Conservation (phyloP, 768 basidiomycete species). For the Serendipita sp. region DNA sequence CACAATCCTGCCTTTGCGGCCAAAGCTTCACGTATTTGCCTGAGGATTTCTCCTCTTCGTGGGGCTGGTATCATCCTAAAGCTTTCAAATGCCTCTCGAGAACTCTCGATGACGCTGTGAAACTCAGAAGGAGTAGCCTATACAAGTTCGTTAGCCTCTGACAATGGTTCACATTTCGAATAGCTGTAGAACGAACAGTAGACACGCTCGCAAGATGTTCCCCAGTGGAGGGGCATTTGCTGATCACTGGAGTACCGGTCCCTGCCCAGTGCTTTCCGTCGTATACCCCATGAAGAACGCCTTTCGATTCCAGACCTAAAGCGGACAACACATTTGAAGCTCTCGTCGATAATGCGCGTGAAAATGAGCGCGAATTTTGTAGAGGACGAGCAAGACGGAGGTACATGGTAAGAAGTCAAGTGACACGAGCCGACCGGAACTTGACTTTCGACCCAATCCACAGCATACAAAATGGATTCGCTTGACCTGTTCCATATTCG, state of each 20-base stretch:
- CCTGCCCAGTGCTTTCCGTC: conserved; percentile 65
- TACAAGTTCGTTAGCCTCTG: neutral
- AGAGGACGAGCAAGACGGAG: neutral
- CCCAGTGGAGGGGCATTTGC: conserved; percentile 74
- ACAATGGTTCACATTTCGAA: neutral
- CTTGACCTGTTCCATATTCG: conserved; percentile 6
- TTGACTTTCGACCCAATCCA: conserved; percentile 1
- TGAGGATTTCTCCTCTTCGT: conserved; percentile 69
- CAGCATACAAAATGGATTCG: neutral
- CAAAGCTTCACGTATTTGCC: conserved; percentile 75
- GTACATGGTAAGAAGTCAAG: conserved; percentile 5
- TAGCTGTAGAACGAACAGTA: conserved; percentile 32
- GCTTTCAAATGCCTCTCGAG: conserved; percentile 53
- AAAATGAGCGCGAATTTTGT: conserved; percentile 27
- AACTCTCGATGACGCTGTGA: conserved; percentile 45
- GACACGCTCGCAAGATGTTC: conserved; percentile 64
- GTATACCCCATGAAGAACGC: conserved; percentile 58
- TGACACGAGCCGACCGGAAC: conserved; percentile 2
- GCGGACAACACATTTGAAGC: conserved; percentile 53
- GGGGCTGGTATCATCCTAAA: conserved; percentile 77
- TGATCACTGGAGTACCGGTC: conserved; percentile 49
- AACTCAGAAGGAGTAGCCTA: conserved; percentile 64
- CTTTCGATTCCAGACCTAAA: conserved; percentile 39
- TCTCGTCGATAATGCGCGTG: conserved; percentile 34
- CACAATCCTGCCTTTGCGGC: conserved; percentile 44